phyloP scores from a whole-genome alignment of 345 rosid species.

The Dipteronia dyeriana region DNA sequence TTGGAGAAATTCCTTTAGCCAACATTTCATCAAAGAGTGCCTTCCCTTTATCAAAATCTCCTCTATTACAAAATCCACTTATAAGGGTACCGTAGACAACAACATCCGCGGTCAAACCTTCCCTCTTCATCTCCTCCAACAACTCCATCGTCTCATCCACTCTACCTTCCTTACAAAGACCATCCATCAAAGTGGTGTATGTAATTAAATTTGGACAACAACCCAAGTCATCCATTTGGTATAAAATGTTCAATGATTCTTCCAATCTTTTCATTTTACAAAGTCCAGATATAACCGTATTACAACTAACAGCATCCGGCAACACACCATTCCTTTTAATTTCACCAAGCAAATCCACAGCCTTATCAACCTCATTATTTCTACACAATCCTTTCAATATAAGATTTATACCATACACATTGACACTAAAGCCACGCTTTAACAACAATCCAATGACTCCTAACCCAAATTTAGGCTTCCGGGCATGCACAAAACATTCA shows the following conservation, averaged over 20 bases:
- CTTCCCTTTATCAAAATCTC: conserved; percentile 39
- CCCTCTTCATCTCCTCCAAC: conserved; percentile 42
- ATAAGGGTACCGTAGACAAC: conserved; percentile 40
- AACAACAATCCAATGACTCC: conserved; percentile 56
- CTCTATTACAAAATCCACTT: conserved; percentile 32
- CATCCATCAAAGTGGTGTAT: conserved; percentile 53
- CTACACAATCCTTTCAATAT: conserved; percentile 59
- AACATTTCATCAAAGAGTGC: conserved; percentile 53
- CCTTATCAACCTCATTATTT: conserved; percentile 33
- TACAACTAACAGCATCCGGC: conserved; percentile 53
- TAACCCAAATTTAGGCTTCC: conserved; percentile 32
- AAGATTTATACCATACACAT: conserved; percentile 44
- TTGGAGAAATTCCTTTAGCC: conserved; percentile 42
- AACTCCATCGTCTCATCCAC: conserved; percentile 49
- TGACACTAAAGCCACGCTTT: conserved; percentile 56
- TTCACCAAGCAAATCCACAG: conserved; percentile 38
- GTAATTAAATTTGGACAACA: conserved; percentile 44
- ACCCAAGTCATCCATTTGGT: conserved; percentile 45
- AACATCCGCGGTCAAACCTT: conserved; percentile 49
- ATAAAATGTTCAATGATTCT: conserved; percentile 39
- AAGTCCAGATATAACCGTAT: conserved; percentile 49
- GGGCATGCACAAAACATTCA: conserved; percentile 48
- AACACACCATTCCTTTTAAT: conserved; percentile 38
- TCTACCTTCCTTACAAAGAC: conserved; percentile 55
- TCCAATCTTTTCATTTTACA: conserved; percentile 45